Conservation (phyloP, 768 basidiomycete genomes). For the Chalciporus sphaerocephalus region DNA sequence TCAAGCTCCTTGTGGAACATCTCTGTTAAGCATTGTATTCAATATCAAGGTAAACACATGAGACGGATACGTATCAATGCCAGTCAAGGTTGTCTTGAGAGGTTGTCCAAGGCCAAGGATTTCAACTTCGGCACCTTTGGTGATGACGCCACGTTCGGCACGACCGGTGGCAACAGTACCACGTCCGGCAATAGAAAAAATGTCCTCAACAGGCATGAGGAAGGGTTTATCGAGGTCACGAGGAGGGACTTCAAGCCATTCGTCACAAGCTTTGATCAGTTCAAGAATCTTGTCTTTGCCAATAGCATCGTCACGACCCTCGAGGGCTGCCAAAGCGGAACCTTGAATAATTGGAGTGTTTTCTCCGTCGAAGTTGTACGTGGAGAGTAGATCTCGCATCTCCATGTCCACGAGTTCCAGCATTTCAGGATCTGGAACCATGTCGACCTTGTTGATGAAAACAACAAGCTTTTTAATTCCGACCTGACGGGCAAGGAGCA, state of each 20-base stretch:
- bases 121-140: slow-evolving; percentile 92
- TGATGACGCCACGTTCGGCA: slow-evolving; percentile 87
- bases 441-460: slow-evolving; percentile 99
- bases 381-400: slow-evolving; percentile 91
- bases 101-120: slow-evolving; percentile 78
- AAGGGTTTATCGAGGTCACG: slow-evolving; percentile 98
- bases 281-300: slow-evolving; percentile 78
- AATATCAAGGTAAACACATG: background rate
- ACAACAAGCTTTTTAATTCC: slow-evolving; percentile 97
- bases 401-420: slow-evolving; percentile 99
- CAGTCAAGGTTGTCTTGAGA: slow-evolving; percentile 92
- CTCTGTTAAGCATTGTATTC: slow-evolving; percentile 44
- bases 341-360: slow-evolving; percentile 98
- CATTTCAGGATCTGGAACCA: slow-evolving; percentile 96
- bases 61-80: slow-evolving; percentile 59
- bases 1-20: slow-evolving; percentile 99
- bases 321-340: slow-evolving; percentile 91
- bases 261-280: slow-evolving; percentile 82
- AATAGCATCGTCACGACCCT: slow-evolving; percentile 75
- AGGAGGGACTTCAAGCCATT: slow-evolving; percentile 90
- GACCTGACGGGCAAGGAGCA: slow-evolving; percentile 95
- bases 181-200: slow-evolving; percentile 96
- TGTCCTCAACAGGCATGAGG: slow-evolving; percentile 93
- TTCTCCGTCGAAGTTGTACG: slow-evolving; percentile 96
- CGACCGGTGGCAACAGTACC: slow-evolving; percentile 97